Evolutionary conservation across 345 rosid species (phyloP).

Genomic region (Lepidium didymum): DNA sequence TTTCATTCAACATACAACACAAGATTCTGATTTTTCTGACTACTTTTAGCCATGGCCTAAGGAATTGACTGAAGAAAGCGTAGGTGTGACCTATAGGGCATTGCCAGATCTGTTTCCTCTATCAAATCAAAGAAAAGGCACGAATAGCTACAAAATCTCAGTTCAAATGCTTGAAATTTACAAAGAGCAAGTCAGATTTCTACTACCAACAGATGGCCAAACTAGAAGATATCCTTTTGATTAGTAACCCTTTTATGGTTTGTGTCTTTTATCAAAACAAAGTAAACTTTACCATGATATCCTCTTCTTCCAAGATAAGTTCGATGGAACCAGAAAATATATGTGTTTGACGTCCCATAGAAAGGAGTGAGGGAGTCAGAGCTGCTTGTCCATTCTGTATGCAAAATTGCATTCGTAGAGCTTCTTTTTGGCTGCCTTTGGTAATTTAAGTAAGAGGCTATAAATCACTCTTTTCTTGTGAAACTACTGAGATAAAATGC

Average conservation of each 20-base stretch:
- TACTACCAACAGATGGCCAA: slow-evolving; percentile 62
- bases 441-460: slow-evolving; percentile 17
- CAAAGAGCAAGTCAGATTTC: slow-evolving; percentile 95
- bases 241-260: not conserved
- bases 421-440: slow-evolving; percentile 22
- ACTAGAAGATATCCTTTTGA: slow-evolving; percentile 71
- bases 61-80: slow-evolving; percentile 68
- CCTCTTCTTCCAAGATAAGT: not conserved
- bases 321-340: not conserved
- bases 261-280: not conserved
- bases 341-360: slow-evolving; percentile 19
- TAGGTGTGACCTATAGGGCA: slow-evolving; percentile 91
- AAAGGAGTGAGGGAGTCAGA: slow-evolving; percentile 5
- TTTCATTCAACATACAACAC: not conserved
- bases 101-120: slow-evolving; percentile 69
- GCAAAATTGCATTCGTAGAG: slow-evolving; percentile 21
- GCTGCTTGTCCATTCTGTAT: slow-evolving; percentile 21
- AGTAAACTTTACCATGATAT: too few species aligned
- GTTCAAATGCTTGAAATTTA: slow-evolving; percentile 97
- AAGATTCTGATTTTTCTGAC: not conserved
- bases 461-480: not conserved
- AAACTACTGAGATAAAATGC: not conserved
- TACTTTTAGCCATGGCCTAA: slow-evolving; percentile 74
- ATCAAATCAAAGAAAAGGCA: slow-evolving; percentile 56
- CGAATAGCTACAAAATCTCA: slow-evolving; percentile 53